Percentiles rank a stretch among this genome's conserved stretches.
phyloP scores from a whole-genome alignment of 202 grass and related monocot species.

The Schoenoplectus triqueter region DNA sequence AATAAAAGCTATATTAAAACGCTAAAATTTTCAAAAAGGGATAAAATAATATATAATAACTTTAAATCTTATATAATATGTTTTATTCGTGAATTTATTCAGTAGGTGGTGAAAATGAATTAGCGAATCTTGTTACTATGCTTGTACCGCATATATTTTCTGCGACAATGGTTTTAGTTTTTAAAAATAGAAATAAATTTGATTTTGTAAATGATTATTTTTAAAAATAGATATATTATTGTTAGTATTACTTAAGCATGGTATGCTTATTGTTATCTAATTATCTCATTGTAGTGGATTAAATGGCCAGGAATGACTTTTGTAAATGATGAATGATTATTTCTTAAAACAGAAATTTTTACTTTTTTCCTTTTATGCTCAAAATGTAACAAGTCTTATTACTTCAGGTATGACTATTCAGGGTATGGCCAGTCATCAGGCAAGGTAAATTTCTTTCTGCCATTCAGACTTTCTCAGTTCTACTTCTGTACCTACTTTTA shows the following conservation, averaged over 20 bases:
- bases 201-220: not conserved
- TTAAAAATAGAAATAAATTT: not conserved
- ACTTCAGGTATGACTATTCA: constrained; percentile 82
- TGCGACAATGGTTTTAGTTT: not conserved
- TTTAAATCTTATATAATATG: no score
- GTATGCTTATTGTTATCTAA: not conserved
- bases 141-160: constrained; percentile 16
- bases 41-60: no score
- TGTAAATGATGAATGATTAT: constrained; percentile 5
- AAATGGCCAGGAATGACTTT: not conserved
- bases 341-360: not conserved
- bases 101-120: no score
- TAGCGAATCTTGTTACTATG: no score
- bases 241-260: not conserved
- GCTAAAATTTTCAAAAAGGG: no score
- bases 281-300: not conserved
- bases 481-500: not conserved
- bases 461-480: constrained; percentile 18
- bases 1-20: no score
- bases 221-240: not conserved
- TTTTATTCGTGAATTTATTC: no score
- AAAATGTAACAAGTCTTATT: constrained; percentile 40
- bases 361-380: constrained; percentile 15
- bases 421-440: constrained; percentile 81
- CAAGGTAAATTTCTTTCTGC: constrained; percentile 53